phyloP scores from a whole-genome alignment of 495 filamentous ascomycete species.

The Lophiostoma macrostomum region DNA sequence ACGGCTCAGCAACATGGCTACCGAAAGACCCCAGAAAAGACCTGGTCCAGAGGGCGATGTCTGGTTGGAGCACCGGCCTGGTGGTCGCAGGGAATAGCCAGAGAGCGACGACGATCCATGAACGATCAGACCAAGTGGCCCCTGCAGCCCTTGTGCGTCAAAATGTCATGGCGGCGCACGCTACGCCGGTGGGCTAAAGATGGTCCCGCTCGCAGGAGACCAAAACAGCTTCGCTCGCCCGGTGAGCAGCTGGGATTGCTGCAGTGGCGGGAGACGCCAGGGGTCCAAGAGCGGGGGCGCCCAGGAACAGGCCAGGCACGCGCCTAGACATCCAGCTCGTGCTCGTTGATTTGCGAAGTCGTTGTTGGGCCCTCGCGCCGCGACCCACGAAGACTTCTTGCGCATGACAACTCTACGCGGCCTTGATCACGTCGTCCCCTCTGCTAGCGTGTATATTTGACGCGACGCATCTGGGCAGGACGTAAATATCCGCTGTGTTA shows the following conservation, averaged over 20 bases:
- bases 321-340: slow-evolving; percentile 1
- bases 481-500: too few species aligned
- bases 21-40: background rate
- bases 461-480: slow-evolving; percentile 6
- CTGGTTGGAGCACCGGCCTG: slow-evolving; percentile 24
- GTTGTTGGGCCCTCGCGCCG: slow-evolving; percentile 3
- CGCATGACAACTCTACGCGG: background rate
- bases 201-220: background rate
- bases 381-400: slow-evolving; percentile 7
- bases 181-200: slow-evolving; percentile 8
- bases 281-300: slow-evolving; percentile 1
- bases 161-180: background rate
- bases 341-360: slow-evolving; percentile 12
- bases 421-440: too few species aligned
- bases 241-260: background rate
- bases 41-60: slow-evolving; percentile 10
- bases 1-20: slow-evolving; percentile 10
- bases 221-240: background rate
- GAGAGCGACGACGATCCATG: slow-evolving; percentile 26
- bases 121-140: slow-evolving; percentile 4
- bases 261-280: slow-evolving; percentile 8
- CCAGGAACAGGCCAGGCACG: slow-evolving; percentile 21
- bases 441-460: background rate
- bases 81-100: slow-evolving; percentile 4
- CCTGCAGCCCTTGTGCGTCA: slow-evolving; percentile 13